These are phyloP conservation scores for Thraustochytrium sp. DNA, from an alignment of 352 stramenopile species.

Conservation along the genomic window DNA sequence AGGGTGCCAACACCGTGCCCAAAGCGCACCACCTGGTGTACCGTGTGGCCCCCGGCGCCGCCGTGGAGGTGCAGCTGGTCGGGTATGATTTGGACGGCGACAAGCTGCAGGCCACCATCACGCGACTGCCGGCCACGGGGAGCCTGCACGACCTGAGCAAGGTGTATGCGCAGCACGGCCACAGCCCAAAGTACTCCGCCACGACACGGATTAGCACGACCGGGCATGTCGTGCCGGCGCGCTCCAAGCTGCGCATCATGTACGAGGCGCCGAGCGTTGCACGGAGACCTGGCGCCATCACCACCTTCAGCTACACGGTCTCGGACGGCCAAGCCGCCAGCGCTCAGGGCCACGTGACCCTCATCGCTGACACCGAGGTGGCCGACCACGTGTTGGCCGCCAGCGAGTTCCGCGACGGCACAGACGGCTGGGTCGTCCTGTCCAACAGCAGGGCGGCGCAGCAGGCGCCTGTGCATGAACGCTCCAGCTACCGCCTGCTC, in stretches of 20 bases:
- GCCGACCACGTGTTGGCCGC: conserved; percentile 62
- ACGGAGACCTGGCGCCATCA: not conserved
- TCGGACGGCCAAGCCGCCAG: conserved; percentile 64
- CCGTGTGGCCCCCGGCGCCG: not conserved
- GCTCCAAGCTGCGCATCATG: conserved; percentile 67
- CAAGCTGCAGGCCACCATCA: conserved; percentile 66
- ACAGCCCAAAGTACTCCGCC: conserved; percentile 61
- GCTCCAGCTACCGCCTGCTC: conserved; percentile 54
- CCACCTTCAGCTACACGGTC: conserved; percentile 62
- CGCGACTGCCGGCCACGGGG: conserved; percentile 64
- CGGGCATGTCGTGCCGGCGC: conserved; percentile 53
- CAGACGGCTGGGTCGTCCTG: conserved; percentile 65
- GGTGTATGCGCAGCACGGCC: conserved; percentile 69
- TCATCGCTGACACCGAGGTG: conserved; percentile 57
- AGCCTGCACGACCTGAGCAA: conserved; percentile 71
- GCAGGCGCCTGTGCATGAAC: conserved; percentile 48
- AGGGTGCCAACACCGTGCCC: not conserved
- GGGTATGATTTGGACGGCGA: conserved; percentile 51
- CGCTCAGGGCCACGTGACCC: conserved; percentile 63
- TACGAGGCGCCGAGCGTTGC: conserved; percentile 57
- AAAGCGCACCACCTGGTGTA: conserved; percentile 34
- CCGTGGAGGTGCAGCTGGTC: conserved; percentile 46
- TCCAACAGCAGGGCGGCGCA: conserved; percentile 55
- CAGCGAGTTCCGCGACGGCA: conserved; percentile 62
- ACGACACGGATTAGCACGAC: conserved; percentile 56